Percentiles rank a stretch among this genome's conserved stretches.
These are phyloP conservation scores for Suhomyces coccinellae DNA, from an alignment of 1,139 yeast species.

Conservation along the genomic window DNA sequence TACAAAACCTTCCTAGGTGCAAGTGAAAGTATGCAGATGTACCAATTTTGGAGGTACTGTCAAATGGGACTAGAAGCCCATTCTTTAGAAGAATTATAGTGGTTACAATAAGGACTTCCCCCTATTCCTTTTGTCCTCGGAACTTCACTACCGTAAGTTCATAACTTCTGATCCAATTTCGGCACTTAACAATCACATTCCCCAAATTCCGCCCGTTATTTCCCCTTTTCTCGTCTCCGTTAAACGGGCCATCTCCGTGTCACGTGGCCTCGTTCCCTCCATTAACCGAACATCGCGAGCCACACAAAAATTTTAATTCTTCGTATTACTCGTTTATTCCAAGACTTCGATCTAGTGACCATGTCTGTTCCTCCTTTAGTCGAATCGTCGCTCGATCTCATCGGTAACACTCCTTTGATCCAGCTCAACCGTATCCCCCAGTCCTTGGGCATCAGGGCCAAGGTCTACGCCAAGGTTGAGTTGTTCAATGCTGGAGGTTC, in stretches of 20 bases:
- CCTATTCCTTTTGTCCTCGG: too few relatives aligned
- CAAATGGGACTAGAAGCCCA: too few relatives aligned
- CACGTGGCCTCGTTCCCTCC: conserved; percentile 4
- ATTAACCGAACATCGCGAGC: conserved; percentile 8
- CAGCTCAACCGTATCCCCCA: conserved; percentile 76
- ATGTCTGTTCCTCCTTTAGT: conserved; percentile 30
- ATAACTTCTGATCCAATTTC: too few relatives aligned
- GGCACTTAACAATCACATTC: too few relatives aligned
- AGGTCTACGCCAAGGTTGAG: conserved; percentile 60
- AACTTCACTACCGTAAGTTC: too few relatives aligned
- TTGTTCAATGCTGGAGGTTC: conserved; percentile 72
- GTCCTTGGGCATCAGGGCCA: conserved; percentile 69
- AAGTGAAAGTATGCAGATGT: too few relatives aligned
- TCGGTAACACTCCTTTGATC: conserved; percentile 84
- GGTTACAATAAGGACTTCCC: too few relatives aligned
- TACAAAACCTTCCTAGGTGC: too few relatives aligned
- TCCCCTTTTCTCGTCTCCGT: background rate
- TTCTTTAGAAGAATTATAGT: too few relatives aligned
- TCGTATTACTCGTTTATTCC: background rate
- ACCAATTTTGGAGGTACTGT: too few relatives aligned
- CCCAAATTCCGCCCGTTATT: background rate
- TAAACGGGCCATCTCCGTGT: too few relatives aligned
- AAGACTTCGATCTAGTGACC: background rate
- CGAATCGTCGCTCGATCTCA: conserved; percentile 56
- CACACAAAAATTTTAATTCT: conserved; percentile 10